phyloP scores from a whole-genome alignment of 176 grass and related monocot species.

The Poa annua region DNA sequence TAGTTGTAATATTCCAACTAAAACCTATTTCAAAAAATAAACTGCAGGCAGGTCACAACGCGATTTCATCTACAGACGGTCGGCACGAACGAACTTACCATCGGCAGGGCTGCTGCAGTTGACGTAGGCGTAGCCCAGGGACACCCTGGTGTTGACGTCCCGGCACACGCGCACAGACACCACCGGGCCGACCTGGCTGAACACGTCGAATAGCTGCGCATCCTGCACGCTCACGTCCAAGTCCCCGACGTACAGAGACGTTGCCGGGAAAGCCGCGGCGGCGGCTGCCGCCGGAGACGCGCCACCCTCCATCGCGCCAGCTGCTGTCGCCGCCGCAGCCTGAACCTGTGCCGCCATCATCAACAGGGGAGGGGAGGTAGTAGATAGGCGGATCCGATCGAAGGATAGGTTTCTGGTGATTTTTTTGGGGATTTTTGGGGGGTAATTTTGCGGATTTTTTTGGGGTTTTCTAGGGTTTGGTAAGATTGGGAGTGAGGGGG shows the following conservation, averaged over 20 bases:
- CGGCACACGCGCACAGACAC: conserved; percentile 66
- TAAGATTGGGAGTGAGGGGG: conserved; percentile 19
- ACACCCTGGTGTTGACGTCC: conserved; percentile 48
- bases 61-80: conserved; percentile 16
- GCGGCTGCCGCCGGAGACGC: conserved; percentile 4
- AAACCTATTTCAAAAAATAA: background rate
- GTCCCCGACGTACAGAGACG: conserved; percentile 69
- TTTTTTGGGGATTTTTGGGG: conserved; percentile 35
- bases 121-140: conserved; percentile 64
- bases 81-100: conserved; percentile 33
- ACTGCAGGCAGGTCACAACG: background rate
- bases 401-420: conserved; percentile 19
- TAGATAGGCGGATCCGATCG: conserved; percentile 37
- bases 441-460: conserved; percentile 41
- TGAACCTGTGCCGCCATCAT: conserved; percentile 35
- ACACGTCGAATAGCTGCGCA: conserved; percentile 53
- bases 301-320: background rate
- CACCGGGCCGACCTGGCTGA: conserved; percentile 52
- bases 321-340: conserved; percentile 9
- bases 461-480: conserved; percentile 30
- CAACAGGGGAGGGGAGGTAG: background rate
- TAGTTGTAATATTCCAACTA: no score
- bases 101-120: conserved; percentile 52
- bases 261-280: conserved; percentile 31
- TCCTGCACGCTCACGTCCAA: conserved; percentile 58